Evolutionary conservation across 2,329 filamentous ascomycete species (phyloP).

Genomic region (Alternaria ventricosa): DNA sequence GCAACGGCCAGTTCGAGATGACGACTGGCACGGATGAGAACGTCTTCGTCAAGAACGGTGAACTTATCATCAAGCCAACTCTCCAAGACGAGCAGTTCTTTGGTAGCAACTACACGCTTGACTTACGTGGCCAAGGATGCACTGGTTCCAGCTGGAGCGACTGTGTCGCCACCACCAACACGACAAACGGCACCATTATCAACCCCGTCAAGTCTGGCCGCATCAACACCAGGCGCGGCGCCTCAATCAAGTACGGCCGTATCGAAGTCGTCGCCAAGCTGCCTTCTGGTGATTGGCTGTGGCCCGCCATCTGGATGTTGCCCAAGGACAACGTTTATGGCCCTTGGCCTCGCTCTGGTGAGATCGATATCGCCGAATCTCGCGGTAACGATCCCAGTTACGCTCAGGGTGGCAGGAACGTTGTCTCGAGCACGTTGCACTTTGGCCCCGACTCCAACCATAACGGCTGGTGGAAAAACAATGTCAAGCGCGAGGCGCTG

Average conservation of each 20-base stretch:
- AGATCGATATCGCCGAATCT: conserved; percentile 83
- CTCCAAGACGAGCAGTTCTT: conserved; percentile 73
- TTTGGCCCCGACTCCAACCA: conserved; percentile 77
- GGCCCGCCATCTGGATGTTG: conserved; percentile 93
- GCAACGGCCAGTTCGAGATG: conserved; percentile 82
- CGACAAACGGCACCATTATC: conserved; percentile 76
- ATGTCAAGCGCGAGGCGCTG: conserved; percentile 75
- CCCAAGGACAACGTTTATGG: conserved; percentile 76
- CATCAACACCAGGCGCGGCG: conserved; percentile 75
- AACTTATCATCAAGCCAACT: conserved; percentile 77
- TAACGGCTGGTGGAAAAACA: conserved; percentile 84
- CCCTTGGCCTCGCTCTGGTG: conserved; percentile 77
- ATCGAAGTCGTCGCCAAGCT: conserved; percentile 81
- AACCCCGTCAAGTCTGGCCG: conserved; percentile 80
- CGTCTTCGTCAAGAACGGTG: conserved; percentile 72
- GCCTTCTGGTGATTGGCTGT: conserved; percentile 82
- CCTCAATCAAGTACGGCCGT: conserved; percentile 78
- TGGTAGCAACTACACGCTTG: conserved; percentile 69
- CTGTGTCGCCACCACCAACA: conserved; percentile 77
- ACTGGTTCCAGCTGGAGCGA: conserved; percentile 65
- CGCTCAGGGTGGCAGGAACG: conserved; percentile 78
- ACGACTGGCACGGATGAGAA: conserved; percentile 77
- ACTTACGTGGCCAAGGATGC: conserved; percentile 72
- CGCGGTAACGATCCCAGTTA: conserved; percentile 85
- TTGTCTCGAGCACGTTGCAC: conserved; percentile 79